Conservation (phyloP, 2,329 filamentous ascomycete genomes). For the Drechslera avenae region DNA sequence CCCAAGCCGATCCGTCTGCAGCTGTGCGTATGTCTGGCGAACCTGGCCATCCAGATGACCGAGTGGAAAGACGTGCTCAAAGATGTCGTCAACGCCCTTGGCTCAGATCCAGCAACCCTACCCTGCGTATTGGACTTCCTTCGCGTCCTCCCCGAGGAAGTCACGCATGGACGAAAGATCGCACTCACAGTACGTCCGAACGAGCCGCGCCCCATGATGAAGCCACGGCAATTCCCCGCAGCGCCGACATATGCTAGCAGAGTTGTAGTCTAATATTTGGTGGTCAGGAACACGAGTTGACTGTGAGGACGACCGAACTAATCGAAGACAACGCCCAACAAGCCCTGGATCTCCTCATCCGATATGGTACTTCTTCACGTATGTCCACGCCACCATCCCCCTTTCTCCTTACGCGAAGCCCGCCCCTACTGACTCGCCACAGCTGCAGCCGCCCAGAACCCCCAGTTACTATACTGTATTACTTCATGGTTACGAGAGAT, state of each 20-base stretch:
- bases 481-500: constrained; percentile 97
- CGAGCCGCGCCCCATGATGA: constrained; percentile 47
- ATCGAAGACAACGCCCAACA: constrained; percentile 87
- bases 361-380: constrained; percentile 92
- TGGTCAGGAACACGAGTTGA: constrained; percentile 89
- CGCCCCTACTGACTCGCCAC: constrained; percentile 16
- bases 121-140: constrained; percentile 94
- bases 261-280: constrained; percentile 51
- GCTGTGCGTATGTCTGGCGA: constrained; percentile 91
- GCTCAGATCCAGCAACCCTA: constrained; percentile 75
- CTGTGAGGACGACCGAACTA: constrained; percentile 81
- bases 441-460: constrained; percentile 79
- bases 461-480: constrained; percentile 90
- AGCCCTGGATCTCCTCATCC: constrained; percentile 84
- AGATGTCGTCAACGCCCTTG: constrained; percentile 78
- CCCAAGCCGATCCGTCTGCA: constrained; percentile 81
- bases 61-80: constrained; percentile 92
- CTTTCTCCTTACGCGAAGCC: neutral
- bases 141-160: constrained; percentile 95
- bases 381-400: constrained; percentile 50
- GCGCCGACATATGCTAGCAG: constrained; percentile 43
- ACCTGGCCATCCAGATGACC: constrained; percentile 94
- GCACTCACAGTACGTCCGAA: constrained; percentile 94
- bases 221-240: constrained; percentile 45
- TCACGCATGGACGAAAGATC: constrained; percentile 99